Percentiles rank a stretch among this genome's conserved stretches.
Conservation (phyloP, 176 grass and related monocot species). For the Tillandsia leiboldiana region DNA sequence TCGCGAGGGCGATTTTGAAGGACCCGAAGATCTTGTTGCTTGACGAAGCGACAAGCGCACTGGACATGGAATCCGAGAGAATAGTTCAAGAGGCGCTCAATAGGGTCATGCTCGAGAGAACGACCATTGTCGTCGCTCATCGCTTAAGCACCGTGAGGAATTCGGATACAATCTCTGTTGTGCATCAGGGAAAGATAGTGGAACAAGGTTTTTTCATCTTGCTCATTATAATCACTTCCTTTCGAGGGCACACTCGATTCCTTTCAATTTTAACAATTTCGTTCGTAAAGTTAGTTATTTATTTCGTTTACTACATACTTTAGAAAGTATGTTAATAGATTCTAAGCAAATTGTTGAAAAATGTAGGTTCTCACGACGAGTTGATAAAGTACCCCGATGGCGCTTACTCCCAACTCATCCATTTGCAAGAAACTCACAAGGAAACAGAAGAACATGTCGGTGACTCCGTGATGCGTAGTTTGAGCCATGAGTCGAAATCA, state of each 20-base stretch:
- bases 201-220: constrained; percentile 52
- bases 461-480: constrained; percentile 12
- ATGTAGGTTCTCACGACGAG: too few species aligned
- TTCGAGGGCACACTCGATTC: neutral
- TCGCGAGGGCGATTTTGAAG: constrained; percentile 49
- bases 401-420: too few species aligned
- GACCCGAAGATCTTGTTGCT: constrained; percentile 70
- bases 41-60: constrained; percentile 86
- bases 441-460: neutral
- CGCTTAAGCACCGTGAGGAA: constrained; percentile 70
- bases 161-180: constrained; percentile 67
- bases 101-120: constrained; percentile 68
- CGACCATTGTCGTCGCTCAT: constrained; percentile 76
- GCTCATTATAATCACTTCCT: neutral
- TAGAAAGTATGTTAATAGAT: too few species aligned
- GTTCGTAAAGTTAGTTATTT: neutral
- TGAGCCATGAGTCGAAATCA: constrained; percentile 14
- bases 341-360: neutral
- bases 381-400: too few species aligned
- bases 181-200: constrained; percentile 74
- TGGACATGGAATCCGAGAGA: constrained; percentile 75
- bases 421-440: too few species aligned
- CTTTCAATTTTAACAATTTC: neutral
- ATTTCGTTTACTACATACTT: too few species aligned
- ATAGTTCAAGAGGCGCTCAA: constrained; percentile 81